These are phyloP conservation scores for Erythrophleum ivorense DNA, from an alignment of 331 rosid species.

Conservation along the genomic window DNA sequence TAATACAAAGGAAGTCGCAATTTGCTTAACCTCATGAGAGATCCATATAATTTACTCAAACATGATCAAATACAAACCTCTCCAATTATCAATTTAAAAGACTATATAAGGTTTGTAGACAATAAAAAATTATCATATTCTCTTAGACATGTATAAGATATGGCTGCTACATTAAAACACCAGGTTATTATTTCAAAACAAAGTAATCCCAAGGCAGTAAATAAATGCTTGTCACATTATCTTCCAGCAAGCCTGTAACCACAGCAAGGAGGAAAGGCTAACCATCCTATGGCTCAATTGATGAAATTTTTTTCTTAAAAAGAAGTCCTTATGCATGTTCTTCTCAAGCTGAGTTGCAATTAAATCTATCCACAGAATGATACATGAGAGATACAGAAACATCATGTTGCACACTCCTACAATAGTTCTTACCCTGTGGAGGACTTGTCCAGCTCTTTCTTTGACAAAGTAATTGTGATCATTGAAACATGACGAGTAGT, in stretches of 20 bases:
- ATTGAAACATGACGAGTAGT: constrained; percentile 92
- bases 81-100: background rate
- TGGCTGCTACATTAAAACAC: background rate
- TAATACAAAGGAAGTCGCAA: background rate
- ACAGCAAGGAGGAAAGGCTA: constrained; percentile 1
- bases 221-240: background rate
- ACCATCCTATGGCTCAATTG: background rate
- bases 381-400: background rate
- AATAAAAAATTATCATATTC: constrained; percentile 4
- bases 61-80: background rate
- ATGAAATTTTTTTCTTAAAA: background rate
- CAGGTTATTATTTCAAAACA: background rate
- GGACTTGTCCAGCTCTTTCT: constrained; percentile 65
- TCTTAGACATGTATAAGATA: constrained; percentile 6
- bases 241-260: background rate
- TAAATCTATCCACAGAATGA: background rate
- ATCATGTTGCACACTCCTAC: background rate
- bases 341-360: background rate
- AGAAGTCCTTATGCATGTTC: background rate
- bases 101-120: constrained; percentile 21
- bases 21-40: background rate
- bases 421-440: constrained; percentile 72
- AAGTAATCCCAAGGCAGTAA: background rate
- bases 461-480: constrained; percentile 84
- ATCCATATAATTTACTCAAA: constrained; percentile 1